Evolutionary conservation across 2,329 filamentous ascomycete species (phyloP).

Genomic region (Pseudogymnoascus sp.): DNA sequence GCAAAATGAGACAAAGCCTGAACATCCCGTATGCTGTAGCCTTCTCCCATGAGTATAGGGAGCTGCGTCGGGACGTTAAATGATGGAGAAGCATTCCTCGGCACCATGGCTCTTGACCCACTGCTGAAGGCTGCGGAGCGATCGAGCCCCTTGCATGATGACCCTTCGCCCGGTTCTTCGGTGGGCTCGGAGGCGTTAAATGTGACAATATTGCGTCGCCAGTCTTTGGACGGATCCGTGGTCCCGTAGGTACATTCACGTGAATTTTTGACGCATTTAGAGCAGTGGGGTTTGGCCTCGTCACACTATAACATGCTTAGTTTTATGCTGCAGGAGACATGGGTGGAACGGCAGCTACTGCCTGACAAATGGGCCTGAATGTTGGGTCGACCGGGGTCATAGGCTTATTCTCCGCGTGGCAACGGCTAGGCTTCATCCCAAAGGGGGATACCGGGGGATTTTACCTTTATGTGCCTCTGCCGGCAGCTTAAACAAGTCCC

Average conservation of each 20-base stretch:
- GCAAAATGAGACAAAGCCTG: background rate
- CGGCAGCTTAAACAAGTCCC: background rate
- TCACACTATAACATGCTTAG: constrained; percentile 5
- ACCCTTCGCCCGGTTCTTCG: background rate
- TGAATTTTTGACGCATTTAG: background rate
- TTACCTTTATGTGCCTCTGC: constrained; percentile 5
- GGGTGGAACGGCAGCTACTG: background rate
- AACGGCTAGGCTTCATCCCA: background rate
- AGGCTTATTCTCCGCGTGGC: background rate
- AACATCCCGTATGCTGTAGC: background rate
- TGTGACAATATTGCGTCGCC: background rate
- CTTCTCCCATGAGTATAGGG: background rate
- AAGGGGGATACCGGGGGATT: background rate
- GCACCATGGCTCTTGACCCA: background rate
- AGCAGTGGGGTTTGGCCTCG: background rate
- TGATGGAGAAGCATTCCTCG: background rate
- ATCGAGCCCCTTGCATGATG: background rate
- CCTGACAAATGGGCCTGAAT: background rate
- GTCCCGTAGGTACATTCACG: background rate
- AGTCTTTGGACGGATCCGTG: background rate
- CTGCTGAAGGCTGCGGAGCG: background rate
- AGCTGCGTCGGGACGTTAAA: background rate
- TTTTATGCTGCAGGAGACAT: background rate
- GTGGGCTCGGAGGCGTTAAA: background rate
- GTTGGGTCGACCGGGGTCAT: background rate